Evolutionary conservation across 768 basidiomycete species (phyloP).

Genomic region (Mycena chlorophos): DNA sequence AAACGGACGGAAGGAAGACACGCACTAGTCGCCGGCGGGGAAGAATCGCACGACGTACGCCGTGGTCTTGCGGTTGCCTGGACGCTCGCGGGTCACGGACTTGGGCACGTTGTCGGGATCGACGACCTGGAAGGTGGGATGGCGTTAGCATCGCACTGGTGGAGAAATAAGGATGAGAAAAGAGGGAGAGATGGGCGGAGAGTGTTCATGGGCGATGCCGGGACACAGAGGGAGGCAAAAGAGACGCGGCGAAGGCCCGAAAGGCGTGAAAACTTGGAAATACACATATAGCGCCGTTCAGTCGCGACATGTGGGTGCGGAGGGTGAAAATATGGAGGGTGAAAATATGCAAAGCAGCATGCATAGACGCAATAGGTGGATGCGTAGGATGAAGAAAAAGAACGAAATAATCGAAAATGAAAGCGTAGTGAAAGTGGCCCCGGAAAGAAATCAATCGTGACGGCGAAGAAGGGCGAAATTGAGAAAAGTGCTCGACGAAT

Average conservation of each 20-base stretch:
- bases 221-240: not conserved
- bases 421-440: not conserved
- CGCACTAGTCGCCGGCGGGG: not conserved
- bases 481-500: constrained; percentile 2
- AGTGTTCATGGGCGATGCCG: not conserved
- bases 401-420: not conserved
- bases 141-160: too few species aligned
- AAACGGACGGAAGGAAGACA: not conserved
- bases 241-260: not conserved
- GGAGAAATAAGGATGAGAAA: not conserved
- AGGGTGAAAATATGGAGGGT: too few species aligned
- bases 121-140: constrained; percentile 60
- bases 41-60: constrained; percentile 44
- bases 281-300: not conserved
- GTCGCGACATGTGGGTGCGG: too few species aligned
- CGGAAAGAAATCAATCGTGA: not conserved
- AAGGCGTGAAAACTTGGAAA: not conserved
- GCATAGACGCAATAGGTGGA: not conserved
- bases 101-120: constrained; percentile 67
- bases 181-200: not conserved
- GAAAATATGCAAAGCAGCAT: not conserved
- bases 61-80: constrained; percentile 65
- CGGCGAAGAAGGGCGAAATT: not conserved
- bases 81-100: constrained; percentile 67
- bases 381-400: not conserved